Conservation (phyloP, 2,329 filamentous ascomycete genomes). For the Aureobasidium zeae region DNA sequence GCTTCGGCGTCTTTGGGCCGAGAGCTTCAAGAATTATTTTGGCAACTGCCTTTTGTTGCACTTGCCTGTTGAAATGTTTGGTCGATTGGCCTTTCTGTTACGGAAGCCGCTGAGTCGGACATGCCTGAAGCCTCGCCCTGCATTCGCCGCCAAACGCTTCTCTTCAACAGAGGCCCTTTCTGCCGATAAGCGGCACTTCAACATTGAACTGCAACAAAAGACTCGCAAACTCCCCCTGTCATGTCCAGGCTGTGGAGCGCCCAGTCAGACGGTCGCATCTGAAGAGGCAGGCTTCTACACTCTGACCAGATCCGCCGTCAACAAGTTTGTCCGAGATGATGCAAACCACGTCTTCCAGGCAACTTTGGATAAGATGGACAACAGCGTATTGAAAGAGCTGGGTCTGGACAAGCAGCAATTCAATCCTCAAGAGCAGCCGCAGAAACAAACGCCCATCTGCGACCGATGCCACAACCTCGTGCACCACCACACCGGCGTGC, state of each 20-base stretch:
- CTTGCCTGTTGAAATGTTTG: background rate
- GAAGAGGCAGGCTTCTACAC: constrained; percentile 51
- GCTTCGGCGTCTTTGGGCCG: no score
- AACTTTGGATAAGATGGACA: constrained; percentile 26
- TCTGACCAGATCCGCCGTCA: constrained; percentile 36
- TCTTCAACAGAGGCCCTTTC: constrained; percentile 8
- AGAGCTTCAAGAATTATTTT: no score
- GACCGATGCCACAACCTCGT: constrained; percentile 77
- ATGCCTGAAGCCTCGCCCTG: background rate
- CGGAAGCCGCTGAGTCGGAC: background rate
- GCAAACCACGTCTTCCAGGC: constrained; percentile 29
- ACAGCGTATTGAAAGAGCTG: constrained; percentile 25
- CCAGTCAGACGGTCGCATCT: constrained; percentile 46
- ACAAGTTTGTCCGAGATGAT: constrained; percentile 20
- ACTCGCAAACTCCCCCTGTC: constrained; percentile 36
- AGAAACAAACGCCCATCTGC: constrained; percentile 54
- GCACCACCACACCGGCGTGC: constrained; percentile 61
- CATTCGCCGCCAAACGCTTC: background rate
- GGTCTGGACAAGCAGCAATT: constrained; percentile 21
- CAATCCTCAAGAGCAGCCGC: background rate
- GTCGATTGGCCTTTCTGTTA: background rate
- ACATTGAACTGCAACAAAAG: constrained; percentile 15
- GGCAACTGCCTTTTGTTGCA: no score
- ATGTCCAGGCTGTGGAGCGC: constrained; percentile 56
- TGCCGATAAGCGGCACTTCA: background rate